Evolutionary conservation across 1,139 yeast genomes (phyloP).

Genomic region (Citeromyces hawaiiensis): DNA sequence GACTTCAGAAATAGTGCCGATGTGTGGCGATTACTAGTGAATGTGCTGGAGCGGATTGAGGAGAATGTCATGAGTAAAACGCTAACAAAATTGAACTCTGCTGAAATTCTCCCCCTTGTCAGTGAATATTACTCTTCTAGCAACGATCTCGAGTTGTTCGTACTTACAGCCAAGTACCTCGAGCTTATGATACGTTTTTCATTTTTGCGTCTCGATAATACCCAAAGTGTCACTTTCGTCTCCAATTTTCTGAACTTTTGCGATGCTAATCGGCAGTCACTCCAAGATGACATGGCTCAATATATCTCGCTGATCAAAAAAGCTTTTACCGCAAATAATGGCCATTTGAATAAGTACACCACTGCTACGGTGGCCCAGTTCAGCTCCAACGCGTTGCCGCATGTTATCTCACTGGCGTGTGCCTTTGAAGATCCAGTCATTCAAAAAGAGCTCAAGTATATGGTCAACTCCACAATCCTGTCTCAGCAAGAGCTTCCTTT

Average conservation of each 20-base stretch:
- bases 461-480: not conserved
- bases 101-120: conserved; percentile 16
- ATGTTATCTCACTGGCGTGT: not conserved
- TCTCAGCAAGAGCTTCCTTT: not conserved
- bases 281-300: conserved; percentile 1
- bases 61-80: conserved; percentile 10
- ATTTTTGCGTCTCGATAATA: conserved; percentile 13
- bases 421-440: not conserved
- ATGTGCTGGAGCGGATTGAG: conserved; percentile 23
- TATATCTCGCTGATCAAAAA: not conserved
- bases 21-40: conserved; percentile 34
- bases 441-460: not conserved
- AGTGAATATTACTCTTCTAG: conserved; percentile 7
- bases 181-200: conserved; percentile 10
- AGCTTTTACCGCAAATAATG: not conserved
- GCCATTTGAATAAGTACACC: not conserved
- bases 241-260: conserved; percentile 6
- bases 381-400: not conserved
- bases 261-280: not conserved
- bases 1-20: conserved; percentile 26
- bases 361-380: not conserved
- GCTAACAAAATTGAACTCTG: conserved; percentile 21
- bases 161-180: conserved; percentile 5
- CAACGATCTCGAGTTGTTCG: conserved; percentile 4
- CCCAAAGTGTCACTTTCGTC: conserved; percentile 11